Evolutionary conservation across 23 red algal species (phyloP).

Genomic region (Agarophyton chilense): DNA sequence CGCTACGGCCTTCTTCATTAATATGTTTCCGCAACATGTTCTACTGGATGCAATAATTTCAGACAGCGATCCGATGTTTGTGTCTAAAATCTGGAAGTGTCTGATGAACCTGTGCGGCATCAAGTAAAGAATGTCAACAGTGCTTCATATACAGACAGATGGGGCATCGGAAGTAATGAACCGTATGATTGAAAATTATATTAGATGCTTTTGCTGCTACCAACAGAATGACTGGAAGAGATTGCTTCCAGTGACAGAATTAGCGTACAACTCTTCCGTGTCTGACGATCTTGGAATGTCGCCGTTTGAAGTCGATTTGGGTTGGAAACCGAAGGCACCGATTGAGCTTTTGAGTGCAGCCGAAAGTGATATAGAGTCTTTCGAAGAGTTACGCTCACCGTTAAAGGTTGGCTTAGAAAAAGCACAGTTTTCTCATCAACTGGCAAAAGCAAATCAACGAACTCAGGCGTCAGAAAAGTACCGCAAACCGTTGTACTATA

Average conservation of each 20-base stretch:
- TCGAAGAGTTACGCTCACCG: neutral
- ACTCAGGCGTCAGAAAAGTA: too few species aligned
- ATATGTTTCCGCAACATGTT: constrained; percentile 37
- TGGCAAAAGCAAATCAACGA: too few species aligned
- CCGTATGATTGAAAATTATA: too few species aligned
- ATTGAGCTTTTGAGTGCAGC: neutral
- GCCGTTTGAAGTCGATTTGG: too few species aligned
- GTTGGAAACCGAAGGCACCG: constrained; percentile 13
- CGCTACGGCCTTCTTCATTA: neutral
- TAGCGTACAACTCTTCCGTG: too few species aligned
- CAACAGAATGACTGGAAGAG: too few species aligned
- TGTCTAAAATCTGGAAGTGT: neutral
- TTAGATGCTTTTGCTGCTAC: too few species aligned
- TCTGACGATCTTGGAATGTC: too few species aligned
- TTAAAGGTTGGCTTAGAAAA: too few species aligned
- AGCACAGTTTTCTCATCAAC: too few species aligned
- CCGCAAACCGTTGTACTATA: too few species aligned
- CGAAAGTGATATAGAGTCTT: neutral
- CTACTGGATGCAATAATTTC: constrained; percentile 31
- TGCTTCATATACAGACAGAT: neutral
- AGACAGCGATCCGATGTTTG: constrained; percentile 5
- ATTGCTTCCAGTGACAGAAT: too few species aligned
- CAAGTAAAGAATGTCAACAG: neutral
- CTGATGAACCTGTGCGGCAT: constrained; percentile 10
- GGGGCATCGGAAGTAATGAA: constrained; percentile 37